Conservation (phyloP, 768 basidiomycete species). For the Arthromyces matolae region DNA sequence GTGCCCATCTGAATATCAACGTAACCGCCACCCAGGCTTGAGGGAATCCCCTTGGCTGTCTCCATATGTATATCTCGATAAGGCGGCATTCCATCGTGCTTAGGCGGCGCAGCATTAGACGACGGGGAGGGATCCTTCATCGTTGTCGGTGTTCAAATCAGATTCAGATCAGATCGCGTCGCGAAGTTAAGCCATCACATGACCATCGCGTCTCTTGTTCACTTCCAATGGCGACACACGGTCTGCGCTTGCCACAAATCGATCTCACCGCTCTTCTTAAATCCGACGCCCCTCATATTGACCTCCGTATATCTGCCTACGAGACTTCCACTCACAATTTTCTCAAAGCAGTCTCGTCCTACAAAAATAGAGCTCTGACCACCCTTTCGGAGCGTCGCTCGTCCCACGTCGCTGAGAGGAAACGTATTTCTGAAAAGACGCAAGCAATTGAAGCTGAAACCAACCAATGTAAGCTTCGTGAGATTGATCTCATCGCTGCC, state of each 20-base stretch:
- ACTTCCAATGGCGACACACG: constrained; percentile 10
- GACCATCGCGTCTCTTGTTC: constrained; percentile 10
- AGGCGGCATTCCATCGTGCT: constrained; percentile 19
- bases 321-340: constrained; percentile 70
- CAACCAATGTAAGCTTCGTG: constrained; percentile 69
- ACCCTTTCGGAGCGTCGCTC: constrained; percentile 67
- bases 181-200: constrained; percentile 12
- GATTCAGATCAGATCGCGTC: constrained; percentile 10
- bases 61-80: constrained; percentile 73
- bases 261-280: constrained; percentile 58
- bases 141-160: constrained; percentile 1
- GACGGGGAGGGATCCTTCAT: constrained; percentile 8
- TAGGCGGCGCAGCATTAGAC: constrained; percentile 26
- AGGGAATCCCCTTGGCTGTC: constrained; percentile 61
- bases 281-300: constrained; percentile 55
- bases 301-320: constrained; percentile 57
- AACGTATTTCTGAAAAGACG: constrained; percentile 56
- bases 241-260: constrained; percentile 48
- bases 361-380: constrained; percentile 67
- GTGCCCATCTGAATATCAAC: constrained; percentile 73
- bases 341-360: constrained; percentile 65
- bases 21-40: constrained; percentile 10
- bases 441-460: constrained; percentile 66
- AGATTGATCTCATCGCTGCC: constrained; percentile 77
- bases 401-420: constrained; percentile 58